Base-by-base conservation (phyloP, 139 green algal species). In the Volvox reticuliferus region DNA sequence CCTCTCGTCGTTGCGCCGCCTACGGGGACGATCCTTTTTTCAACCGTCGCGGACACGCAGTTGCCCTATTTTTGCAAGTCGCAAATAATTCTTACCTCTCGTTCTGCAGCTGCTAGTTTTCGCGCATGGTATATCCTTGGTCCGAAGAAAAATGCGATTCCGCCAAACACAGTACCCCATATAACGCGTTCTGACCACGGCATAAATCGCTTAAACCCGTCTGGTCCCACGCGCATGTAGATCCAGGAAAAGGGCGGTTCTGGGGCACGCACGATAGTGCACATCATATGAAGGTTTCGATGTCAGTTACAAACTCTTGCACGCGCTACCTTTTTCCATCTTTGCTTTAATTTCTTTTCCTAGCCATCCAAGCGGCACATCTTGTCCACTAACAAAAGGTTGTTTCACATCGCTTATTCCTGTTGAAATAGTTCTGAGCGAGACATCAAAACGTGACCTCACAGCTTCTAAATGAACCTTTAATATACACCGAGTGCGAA, bases 151-250 rank as follows among this genome's bases (percentile, higher is more conserved):
- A 92, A 33, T 0, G 88, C 63, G 13, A 98, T 92, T 20, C 87
- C 96, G 0, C 84, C 90, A 0, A 97, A 94, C 87, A 97, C 97
- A 0, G 95, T 77, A n/a, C 95, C 95, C 96, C 96, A 98, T 86
- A 98, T 98, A 13, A 94, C 35, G 69, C 96, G 96, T 91, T 98
- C 97, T 94, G 95, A 98, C 20, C 86, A 93, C 1, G 75, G 81
- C 71, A 98, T 93, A 12, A 93, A 86, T 37, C 91, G 92, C 28
- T 50, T 62, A 12, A 82, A 35, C 32, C 95, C 96, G n/a, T 96
- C 92, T 21, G 82, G 33, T 62, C 96, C 92, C 85, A 96, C 94
- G 18, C 95, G 87, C 35, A 78, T 86, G 35, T 89, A 93, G 21
- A 82, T 0, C 76, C 81, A 93, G 21, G 65, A 82, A 24, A 89